phyloP scores from a whole-genome alignment of 2,329 filamentous ascomycete species.

The Aspergillus uvarum region DNA sequence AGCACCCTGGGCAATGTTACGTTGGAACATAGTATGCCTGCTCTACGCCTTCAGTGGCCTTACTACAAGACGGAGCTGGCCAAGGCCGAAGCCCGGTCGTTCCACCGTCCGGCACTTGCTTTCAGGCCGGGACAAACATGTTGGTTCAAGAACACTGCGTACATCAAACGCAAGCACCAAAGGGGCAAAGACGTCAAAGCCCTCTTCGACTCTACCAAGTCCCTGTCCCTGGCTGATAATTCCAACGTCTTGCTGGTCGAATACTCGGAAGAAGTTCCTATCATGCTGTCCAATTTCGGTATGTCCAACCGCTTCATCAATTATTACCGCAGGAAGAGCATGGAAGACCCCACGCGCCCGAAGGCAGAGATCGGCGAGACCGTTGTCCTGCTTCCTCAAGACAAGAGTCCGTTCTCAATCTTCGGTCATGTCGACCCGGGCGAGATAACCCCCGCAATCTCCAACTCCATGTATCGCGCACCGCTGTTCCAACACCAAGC shows the following conservation, averaged over 20 bases:
- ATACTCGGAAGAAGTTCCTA: conserved; percentile 91
- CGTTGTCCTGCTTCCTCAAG: conserved; percentile 82
- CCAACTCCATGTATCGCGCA: conserved; percentile 93
- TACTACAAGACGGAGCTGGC: conserved; percentile 89
- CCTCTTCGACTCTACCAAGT: conserved; percentile 75
- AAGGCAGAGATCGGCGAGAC: conserved; percentile 86
- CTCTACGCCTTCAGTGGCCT: conserved; percentile 86
- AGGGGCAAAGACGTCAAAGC: conserved; percentile 76
- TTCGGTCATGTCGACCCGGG: conserved; percentile 92
- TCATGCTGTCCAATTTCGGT: conserved; percentile 90
- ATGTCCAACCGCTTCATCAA: conserved; percentile 97
- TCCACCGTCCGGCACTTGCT: conserved; percentile 76
- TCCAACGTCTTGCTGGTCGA: conserved; percentile 85
- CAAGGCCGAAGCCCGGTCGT: conserved; percentile 71
- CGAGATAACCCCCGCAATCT: conserved; percentile 83
- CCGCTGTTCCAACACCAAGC: conserved; percentile 86
- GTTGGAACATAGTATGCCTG: conserved; percentile 93
- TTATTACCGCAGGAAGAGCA: conserved; percentile 86
- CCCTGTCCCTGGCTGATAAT: conserved; percentile 85
- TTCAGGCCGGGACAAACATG: conserved; percentile 70
- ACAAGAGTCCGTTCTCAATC: conserved; percentile 92
- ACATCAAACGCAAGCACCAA: conserved; percentile 77
- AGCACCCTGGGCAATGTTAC: conserved; percentile 86
- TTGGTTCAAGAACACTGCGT: conserved; percentile 69
- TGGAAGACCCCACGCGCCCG: conserved; percentile 71